Percentiles rank a stretch among this genome's conserved stretches.
phyloP scores from a whole-genome alignment of 306 rosid genomes.

The Alnus glutinosa region DNA sequence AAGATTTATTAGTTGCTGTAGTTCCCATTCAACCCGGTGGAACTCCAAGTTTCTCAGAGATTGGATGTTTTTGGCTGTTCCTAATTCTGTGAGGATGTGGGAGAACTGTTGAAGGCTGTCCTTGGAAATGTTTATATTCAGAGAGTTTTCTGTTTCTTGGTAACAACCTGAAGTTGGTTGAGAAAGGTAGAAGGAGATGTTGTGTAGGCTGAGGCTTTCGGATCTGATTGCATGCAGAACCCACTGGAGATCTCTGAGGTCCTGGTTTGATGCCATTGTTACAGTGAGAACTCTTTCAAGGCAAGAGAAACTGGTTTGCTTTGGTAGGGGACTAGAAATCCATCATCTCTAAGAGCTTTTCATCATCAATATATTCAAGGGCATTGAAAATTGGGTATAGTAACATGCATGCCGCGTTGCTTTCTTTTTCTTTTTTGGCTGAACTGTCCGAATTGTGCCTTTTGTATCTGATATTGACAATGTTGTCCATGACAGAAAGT shows the following conservation, averaged over 20 bases:
- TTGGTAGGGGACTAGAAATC: slow-evolving; percentile 18
- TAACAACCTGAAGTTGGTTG: slow-evolving; percentile 63
- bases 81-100: slow-evolving; percentile 49
- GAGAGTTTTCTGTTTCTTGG: slow-evolving; percentile 83
- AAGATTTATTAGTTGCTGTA: slow-evolving; percentile 45
- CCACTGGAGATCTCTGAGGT: slow-evolving; percentile 62
- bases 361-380: neutral
- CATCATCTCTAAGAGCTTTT: slow-evolving; percentile 3
- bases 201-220: slow-evolving; percentile 51
- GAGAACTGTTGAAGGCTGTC: slow-evolving; percentile 52
- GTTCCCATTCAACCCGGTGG: slow-evolving; percentile 67
- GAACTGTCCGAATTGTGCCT: slow-evolving; percentile 33
- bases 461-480: slow-evolving; percentile 21
- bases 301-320: slow-evolving; percentile 27
- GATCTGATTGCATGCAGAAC: slow-evolving; percentile 51
- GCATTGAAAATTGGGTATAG: neutral
- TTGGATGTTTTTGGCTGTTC: slow-evolving; percentile 32
- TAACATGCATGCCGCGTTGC: too few relatives aligned
- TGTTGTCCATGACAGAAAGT: slow-evolving; percentile 13
- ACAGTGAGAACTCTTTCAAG: slow-evolving; percentile 13
- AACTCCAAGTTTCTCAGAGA: slow-evolving; percentile 80
- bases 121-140: slow-evolving; percentile 62
- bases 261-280: slow-evolving; percentile 68
- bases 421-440: slow-evolving; percentile 6
- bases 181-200: slow-evolving; percentile 78